Evolutionary conservation across 169 alveolate genomes (phyloP), one percentile per base, ranked within the genome.

Genomic region (Cyclospora cayetanensis): DNA sequence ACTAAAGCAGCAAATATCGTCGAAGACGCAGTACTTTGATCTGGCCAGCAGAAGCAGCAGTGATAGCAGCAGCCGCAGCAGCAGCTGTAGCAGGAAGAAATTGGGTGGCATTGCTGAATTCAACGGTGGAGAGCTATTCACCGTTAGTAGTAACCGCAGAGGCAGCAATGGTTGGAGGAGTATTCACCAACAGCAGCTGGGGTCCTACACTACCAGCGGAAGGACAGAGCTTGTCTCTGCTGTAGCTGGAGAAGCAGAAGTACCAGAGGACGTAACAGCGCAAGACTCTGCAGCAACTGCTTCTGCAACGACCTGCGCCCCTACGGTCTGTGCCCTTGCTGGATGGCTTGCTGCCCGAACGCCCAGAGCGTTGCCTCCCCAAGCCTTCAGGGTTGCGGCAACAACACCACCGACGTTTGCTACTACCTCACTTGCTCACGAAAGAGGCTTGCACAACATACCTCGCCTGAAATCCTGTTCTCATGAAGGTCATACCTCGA

Each of bases 21-120:
- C 52, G 52, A 29, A 31, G 20, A 68, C 80, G 37, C 80, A 68
- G 80, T 68, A 68, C 50, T 68, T 68, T 39, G 4, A 0, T 68
- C n/a, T 68, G 50, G 37, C 46, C 7, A 68, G 80, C 80, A 46
- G 22, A 42, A 68, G 46, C 80, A 68, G 50, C 80, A 68, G 80
- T 27, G 7, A 25, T 29, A 68, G 37, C 80, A 68, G 50, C 80
- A 68, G 80, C 80, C n/a, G 55, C 55, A 68, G 37, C 80, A 68
- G 50, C 80, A 68, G 80, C 80, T 27, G 55, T 15, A 46, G 55
- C 55, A 46, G 55, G 15, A 7, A 46, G 55, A 15, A 15, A 15
- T 46, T 15, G 15, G 15, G 15, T 7, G 39, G 76, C 35, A 65
- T n/a, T n/a, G 9, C 34, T 9, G n/a, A 31, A 35, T 65, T 35